These are phyloP conservation scores for Heritiera littoralis DNA, from an alignment of 345 rosid species.

Conservation along the genomic window DNA sequence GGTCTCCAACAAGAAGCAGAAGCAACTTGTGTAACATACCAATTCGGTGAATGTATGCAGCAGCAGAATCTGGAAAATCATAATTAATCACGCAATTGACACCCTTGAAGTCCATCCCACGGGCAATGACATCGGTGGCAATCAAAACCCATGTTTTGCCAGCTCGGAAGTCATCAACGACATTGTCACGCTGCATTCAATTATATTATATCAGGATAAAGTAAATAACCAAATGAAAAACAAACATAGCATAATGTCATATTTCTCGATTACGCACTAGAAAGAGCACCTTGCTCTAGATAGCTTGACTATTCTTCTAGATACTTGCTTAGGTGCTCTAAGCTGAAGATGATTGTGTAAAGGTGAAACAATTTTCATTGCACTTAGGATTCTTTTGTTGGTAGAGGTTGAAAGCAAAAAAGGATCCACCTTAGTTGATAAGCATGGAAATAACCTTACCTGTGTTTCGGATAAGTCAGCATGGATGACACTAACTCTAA, in stretches of 20 bases:
- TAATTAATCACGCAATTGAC: conserved; percentile 88
- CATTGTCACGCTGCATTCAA: conserved; percentile 69
- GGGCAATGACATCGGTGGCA: conserved; percentile 93
- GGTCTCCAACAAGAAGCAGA: neutral
- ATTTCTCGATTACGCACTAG: neutral
- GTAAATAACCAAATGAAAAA: neutral
- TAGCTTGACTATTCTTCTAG: neutral
- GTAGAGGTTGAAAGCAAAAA: neutral
- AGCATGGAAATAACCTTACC: conserved; percentile 45
- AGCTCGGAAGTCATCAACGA: conserved; percentile 77
- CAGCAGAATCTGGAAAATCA: conserved; percentile 87
- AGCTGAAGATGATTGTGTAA: neutral
- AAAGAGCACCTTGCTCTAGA: neutral
- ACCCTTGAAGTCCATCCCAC: conserved; percentile 99
- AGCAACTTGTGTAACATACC: conserved; percentile 45
- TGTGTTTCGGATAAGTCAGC: conserved; percentile 71
- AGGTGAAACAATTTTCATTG: neutral
- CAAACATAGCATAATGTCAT: neutral
- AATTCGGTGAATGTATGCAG: conserved; percentile 92
- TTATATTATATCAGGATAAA: conserved; percentile 11
- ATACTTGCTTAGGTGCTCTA: neutral
- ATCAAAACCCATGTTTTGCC: conserved; percentile 92
- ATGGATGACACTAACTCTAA: conserved; percentile 80
- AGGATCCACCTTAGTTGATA: conserved; percentile 10
- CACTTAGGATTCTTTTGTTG: neutral